Conservation (phyloP, 1,284 basidiomycete species). For the Tilletia indica region DNA sequence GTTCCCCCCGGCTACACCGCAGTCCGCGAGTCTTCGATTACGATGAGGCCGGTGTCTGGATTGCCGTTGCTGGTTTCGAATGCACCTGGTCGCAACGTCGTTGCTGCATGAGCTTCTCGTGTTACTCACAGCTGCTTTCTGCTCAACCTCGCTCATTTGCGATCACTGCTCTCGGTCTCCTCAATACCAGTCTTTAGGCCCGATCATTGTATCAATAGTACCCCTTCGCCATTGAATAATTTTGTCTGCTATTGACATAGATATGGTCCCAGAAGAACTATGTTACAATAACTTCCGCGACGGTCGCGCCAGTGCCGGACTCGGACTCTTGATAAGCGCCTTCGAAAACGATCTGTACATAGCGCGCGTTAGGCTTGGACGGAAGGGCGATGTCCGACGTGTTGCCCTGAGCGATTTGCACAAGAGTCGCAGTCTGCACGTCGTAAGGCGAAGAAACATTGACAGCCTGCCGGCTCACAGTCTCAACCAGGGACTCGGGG, state of each 20-base stretch:
- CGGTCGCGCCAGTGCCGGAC: conserved; percentile 14
- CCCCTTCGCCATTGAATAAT: too few species aligned
- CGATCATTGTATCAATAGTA: too few species aligned
- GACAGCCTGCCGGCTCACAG: neutral
- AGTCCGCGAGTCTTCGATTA: conserved; percentile 37
- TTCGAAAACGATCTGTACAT: conserved; percentile 19
- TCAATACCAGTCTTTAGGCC: too few species aligned
- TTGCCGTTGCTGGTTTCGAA: conserved; percentile 30
- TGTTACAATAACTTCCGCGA: conserved; percentile 20
- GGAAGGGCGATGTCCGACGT: conserved; percentile 16
- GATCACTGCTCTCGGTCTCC: too few species aligned
- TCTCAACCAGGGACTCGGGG: neutral
- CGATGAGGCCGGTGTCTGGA: conserved; percentile 44
- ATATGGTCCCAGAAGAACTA: neutral
- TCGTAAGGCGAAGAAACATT: conserved; percentile 18
- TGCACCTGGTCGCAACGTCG: neutral
- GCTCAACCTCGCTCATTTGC: too few species aligned
- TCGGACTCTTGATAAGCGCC: conserved; percentile 10
- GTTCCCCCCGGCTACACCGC: conserved; percentile 27
- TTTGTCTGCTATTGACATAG: too few species aligned
- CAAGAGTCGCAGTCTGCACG: neutral
- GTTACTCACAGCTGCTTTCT: too few species aligned
- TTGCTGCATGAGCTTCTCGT: too few species aligned
- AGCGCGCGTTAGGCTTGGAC: neutral
- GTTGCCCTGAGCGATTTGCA: conserved; percentile 19